Conservation (phyloP, 2,329 filamentous ascomycete species). For the Blastomyces silverae region DNA sequence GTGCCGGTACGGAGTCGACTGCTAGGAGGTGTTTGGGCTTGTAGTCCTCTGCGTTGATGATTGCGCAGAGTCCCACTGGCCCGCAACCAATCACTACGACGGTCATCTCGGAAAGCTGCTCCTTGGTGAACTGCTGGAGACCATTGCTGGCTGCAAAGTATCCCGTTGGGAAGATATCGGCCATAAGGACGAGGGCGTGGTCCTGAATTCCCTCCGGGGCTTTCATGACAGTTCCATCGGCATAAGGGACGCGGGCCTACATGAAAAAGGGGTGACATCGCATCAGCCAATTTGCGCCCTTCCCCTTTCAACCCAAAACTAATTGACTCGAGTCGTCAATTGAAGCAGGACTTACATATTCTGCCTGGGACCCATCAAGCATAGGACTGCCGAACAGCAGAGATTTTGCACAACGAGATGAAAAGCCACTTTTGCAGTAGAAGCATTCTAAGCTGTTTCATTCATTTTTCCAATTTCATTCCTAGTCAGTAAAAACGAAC, state of each 20-base stretch:
- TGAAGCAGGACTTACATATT: slow-evolving; percentile 50
- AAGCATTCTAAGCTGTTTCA: slow-evolving; percentile 60
- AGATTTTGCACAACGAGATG: slow-evolving; percentile 66
- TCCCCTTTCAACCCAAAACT: too few species aligned
- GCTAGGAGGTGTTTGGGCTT: slow-evolving; percentile 70
- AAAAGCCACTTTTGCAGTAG: slow-evolving; percentile 71
- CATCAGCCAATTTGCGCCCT: not conserved
- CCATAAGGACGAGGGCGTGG: slow-evolving; percentile 75
- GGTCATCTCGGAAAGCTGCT: slow-evolving; percentile 58
- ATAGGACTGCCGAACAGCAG: slow-evolving; percentile 61
- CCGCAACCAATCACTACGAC: slow-evolving; percentile 81
- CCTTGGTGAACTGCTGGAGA: slow-evolving; percentile 55
- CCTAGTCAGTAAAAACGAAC: not conserved
- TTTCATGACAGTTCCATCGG: slow-evolving; percentile 72
- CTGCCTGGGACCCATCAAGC: slow-evolving; percentile 73
- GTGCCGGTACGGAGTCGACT: slow-evolving; percentile 67
- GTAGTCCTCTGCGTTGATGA: slow-evolving; percentile 69
- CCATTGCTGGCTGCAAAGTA: slow-evolving; percentile 78
- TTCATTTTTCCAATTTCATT: not conserved
- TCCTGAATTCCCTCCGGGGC: slow-evolving; percentile 66
- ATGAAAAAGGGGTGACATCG: too few species aligned
- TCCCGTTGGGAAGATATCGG: slow-evolving; percentile 80
- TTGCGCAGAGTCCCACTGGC: slow-evolving; percentile 74
- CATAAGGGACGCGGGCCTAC: slow-evolving; percentile 65
- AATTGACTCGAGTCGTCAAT: not conserved